Evolutionary conservation across 2,329 filamentous ascomycete species (phyloP).

Genomic region (Xylariales sp.): DNA sequence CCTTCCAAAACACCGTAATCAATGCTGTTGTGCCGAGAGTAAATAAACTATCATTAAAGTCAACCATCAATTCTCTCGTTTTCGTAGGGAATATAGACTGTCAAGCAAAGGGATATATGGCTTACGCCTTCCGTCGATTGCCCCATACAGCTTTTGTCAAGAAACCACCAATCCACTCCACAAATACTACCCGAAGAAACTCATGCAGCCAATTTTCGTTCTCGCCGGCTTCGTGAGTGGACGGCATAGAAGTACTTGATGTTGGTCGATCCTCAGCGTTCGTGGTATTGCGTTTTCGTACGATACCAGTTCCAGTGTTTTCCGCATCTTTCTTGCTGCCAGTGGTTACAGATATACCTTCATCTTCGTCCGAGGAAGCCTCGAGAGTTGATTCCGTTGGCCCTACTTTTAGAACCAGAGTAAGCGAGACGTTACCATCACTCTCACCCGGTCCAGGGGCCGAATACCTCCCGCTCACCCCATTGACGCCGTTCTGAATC

Average conservation of each 20-base stretch:
- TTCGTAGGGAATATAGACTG: too few relatives aligned
- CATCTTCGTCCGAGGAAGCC: constrained; percentile 8
- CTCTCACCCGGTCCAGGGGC: too few relatives aligned
- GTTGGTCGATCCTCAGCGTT: constrained; percentile 11
- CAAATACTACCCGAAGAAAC: constrained; percentile 31
- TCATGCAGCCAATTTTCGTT: constrained; percentile 27
- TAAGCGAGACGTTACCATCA: background rate
- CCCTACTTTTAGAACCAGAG: background rate
- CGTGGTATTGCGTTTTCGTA: constrained; percentile 14
- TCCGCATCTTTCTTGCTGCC: constrained; percentile 3
- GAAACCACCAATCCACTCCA: constrained; percentile 35
- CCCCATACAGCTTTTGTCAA: constrained; percentile 29
- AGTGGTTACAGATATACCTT: constrained; percentile 7
- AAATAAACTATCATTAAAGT: constrained; percentile 5
- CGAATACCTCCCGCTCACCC: too few relatives aligned
- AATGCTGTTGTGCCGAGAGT: constrained; percentile 7
- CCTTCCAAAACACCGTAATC: constrained; percentile 5
- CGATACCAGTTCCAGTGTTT: constrained; percentile 7
- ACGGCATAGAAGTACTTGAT: constrained; percentile 18
- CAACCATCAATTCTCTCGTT: background rate
- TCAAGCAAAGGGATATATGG: background rate
- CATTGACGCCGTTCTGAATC: too few relatives aligned
- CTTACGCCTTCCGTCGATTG: constrained; percentile 27
- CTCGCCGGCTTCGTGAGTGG: constrained; percentile 15
- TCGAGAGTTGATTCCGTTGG: background rate